Conservation (phyloP, 148 eudicot genomes). For the Vaccinium vitisidaea region DNA sequence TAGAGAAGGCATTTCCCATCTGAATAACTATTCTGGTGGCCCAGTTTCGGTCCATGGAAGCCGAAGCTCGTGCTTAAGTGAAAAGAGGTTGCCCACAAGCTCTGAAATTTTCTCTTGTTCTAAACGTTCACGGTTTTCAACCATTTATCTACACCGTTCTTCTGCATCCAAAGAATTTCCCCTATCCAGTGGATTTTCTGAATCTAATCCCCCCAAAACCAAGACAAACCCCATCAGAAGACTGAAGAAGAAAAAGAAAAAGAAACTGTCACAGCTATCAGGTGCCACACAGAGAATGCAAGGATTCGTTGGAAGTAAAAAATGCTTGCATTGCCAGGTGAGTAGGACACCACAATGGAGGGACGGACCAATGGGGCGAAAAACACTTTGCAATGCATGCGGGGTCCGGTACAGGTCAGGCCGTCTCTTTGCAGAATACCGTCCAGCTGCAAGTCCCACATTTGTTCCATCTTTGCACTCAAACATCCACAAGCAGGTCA, state of each 20-base stretch:
- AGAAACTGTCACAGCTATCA: constrained; percentile 15
- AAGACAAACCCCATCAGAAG: not conserved
- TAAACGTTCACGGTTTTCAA: constrained; percentile 24
- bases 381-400: constrained; percentile 89
- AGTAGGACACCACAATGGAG: constrained; percentile 99
- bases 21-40: constrained; percentile 15
- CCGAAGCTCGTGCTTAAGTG: constrained; percentile 20
- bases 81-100: not conserved
- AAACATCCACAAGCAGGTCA: constrained; percentile 60
- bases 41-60: constrained; percentile 38
- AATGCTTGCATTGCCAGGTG: constrained; percentile 75
- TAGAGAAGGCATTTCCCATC: not conserved
- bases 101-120: constrained; percentile 16
- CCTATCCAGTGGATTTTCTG: not conserved
- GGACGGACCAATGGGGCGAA: constrained; percentile 88
- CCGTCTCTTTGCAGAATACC: constrained; percentile 77
- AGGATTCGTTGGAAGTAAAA: not conserved
- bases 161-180: not conserved
- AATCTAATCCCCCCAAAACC: not conserved
- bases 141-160: not conserved
- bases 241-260: constrained; percentile 22
- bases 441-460: constrained; percentile 94
- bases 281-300: not conserved
- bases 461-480: constrained; percentile 74
- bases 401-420: constrained; percentile 91